Evolutionary conservation across 345 rosid species (phyloP).

Genomic region (Salix arbutifolia): DNA sequence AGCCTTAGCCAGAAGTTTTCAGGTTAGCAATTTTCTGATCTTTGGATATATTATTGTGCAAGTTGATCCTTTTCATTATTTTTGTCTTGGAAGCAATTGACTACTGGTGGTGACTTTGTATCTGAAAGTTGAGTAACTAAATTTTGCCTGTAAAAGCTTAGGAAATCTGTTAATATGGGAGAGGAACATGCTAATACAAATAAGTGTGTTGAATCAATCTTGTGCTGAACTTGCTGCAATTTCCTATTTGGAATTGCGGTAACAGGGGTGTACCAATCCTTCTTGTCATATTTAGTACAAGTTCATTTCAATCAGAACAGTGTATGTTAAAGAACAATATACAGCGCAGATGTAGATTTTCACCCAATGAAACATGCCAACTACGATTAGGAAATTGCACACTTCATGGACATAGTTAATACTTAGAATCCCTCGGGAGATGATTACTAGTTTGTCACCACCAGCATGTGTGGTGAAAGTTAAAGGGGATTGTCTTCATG

Average conservation of each 20-base stretch:
- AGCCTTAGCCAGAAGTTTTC: constrained; percentile 42
- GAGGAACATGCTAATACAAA: background rate
- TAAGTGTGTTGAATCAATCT: background rate
- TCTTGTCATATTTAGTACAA: background rate
- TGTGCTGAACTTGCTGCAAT: background rate
- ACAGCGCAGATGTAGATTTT: background rate
- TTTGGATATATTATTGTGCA: background rate
- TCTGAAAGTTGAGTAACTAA: background rate
- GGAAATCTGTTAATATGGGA: background rate
- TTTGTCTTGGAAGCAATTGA: constrained; percentile 5
- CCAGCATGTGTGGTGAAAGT: background rate
- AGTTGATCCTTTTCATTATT: constrained; percentile 10
- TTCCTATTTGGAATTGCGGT: background rate
- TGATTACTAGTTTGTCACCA: background rate
- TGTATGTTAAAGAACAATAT: background rate
- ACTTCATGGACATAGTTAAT: background rate
- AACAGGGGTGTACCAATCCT: background rate
- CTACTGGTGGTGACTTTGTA: background rate
- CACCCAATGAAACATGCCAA: background rate
- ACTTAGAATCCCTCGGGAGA: background rate
- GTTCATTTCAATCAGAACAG: background rate
- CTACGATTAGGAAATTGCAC: background rate
- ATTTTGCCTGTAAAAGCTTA: background rate
- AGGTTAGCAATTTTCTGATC: constrained; percentile 42
- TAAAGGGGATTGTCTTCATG: background rate